phyloP scores from a whole-genome alignment of 345 rosid genomes.

The Brassica carinata region DNA sequence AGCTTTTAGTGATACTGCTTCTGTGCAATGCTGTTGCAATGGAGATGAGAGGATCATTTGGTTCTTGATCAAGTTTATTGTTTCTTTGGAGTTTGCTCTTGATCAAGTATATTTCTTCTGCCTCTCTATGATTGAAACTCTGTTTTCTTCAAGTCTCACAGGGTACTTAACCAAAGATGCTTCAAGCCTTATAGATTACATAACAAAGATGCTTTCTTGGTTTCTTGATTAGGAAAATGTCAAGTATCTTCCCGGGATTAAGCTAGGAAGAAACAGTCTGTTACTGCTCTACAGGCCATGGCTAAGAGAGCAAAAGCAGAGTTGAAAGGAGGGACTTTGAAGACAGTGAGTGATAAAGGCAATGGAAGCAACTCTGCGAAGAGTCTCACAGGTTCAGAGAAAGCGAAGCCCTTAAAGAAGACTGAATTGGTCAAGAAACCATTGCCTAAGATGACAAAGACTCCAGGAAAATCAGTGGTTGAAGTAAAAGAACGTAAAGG shows the following conservation, averaged over 20 bases:
- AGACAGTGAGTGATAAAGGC: background rate
- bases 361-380: background rate
- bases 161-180: too few relatives aligned
- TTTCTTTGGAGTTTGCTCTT: too few relatives aligned
- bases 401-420: slow-evolving; percentile 14
- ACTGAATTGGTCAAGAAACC: slow-evolving; percentile 13
- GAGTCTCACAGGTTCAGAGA: slow-evolving; percentile 8
- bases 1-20: too few relatives aligned
- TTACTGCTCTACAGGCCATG: background rate
- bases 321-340: background rate
- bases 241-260: slow-evolving; percentile 86
- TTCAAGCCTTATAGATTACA: too few relatives aligned
- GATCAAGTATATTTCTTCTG: too few relatives aligned
- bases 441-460: background rate
- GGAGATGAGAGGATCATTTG: too few relatives aligned
- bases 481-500: background rate
- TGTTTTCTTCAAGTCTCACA: too few relatives aligned
- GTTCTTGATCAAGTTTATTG: too few relatives aligned
- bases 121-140: too few relatives aligned
- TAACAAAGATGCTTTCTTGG: background rate
- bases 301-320: background rate
- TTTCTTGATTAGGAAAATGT: slow-evolving; percentile 66
- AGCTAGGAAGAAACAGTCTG: slow-evolving; percentile 62
- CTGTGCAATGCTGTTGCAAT: too few relatives aligned
- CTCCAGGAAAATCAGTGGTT: background rate